Percentiles rank a stretch among this genome's conserved stretches.
Evolutionary conservation across 2,329 filamentous ascomycete genomes (phyloP).

Genomic region (Dothideomycetidae sp.): DNA sequence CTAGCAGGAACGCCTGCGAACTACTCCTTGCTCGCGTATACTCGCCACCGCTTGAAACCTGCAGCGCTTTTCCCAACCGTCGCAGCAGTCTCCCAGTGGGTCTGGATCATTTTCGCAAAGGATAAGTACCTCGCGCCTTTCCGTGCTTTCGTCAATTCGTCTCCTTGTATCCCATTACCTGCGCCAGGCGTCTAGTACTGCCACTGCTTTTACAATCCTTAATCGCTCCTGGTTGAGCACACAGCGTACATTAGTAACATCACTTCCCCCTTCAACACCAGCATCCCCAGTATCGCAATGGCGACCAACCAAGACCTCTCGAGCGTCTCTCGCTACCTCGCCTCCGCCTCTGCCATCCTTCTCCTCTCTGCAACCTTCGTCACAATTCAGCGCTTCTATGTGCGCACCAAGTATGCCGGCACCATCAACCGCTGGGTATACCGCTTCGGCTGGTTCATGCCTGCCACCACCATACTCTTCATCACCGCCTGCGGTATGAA

Average conservation of each 20-base stretch:
- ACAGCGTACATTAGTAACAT: not conserved
- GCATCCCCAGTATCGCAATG: not conserved
- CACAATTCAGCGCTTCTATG: conserved; percentile 5
- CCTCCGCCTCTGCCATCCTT: conserved; percentile 1
- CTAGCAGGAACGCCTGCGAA: not conserved
- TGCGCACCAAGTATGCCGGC: not conserved
- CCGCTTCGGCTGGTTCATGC: conserved; percentile 2
- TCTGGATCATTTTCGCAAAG: not conserved
- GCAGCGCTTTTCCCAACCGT: too few relatives aligned
- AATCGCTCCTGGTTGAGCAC: not conserved
- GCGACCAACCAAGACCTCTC: not conserved
- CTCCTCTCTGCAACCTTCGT: conserved; percentile 1
- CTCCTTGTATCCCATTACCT: not conserved
- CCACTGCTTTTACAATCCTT: too few relatives aligned
- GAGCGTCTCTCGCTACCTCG: not conserved
- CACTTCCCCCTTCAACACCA: not conserved
- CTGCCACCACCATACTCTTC: conserved; percentile 2
- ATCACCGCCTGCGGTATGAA: not conserved
- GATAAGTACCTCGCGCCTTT: not conserved
- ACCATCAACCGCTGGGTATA: not conserved
- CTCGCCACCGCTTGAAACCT: too few relatives aligned
- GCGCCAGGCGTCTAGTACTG: too few relatives aligned
- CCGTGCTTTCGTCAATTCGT: not conserved
- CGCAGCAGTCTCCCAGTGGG: not conserved
- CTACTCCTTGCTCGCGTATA: too few relatives aligned